phyloP scores from a whole-genome alignment of 805 yeast genomes.

The Pichia insulana region DNA sequence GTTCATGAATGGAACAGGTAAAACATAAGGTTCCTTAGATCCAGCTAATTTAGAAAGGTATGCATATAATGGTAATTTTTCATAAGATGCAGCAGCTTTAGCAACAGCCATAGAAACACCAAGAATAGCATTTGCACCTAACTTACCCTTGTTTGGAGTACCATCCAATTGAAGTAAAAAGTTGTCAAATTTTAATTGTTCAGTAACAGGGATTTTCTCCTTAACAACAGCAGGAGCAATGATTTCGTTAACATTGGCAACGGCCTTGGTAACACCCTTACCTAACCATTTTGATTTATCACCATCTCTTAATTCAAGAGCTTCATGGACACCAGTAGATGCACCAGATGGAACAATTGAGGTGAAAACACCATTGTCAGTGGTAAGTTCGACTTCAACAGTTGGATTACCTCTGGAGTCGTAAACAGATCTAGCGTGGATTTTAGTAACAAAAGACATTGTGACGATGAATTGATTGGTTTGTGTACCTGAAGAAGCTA shows the following conservation, averaged over 20 bases:
- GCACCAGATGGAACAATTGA: conserved; percentile 99
- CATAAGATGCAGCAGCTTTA: conserved; percentile 97
- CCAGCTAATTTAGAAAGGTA: conserved; percentile 80
- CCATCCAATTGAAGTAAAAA: conserved; percentile 87
- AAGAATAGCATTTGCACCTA: conserved; percentile 97
- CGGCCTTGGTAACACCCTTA: conserved; percentile 97
- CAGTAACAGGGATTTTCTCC: conserved; percentile 72
- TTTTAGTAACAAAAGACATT: conserved; percentile 62
- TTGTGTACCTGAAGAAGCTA: not conserved
- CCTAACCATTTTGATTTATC: conserved; percentile 98
- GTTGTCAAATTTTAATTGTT: conserved; percentile 82
- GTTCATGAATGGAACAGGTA: conserved; percentile 99
- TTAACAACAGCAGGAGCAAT: conserved; percentile 90
- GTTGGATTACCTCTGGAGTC: conserved; percentile 99
- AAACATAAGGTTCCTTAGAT: conserved; percentile 74
- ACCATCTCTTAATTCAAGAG: conserved; percentile 95
- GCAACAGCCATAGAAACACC: conserved; percentile 98
- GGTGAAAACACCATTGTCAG: conserved; percentile 90
- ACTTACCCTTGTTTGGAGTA: conserved; percentile 92
- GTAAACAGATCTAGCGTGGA: conserved; percentile 94
- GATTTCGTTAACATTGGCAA: conserved; percentile 86
- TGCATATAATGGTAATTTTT: conserved; percentile 85
- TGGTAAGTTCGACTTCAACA: conserved; percentile 94
- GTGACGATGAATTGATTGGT: not conserved
- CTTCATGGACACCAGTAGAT: conserved; percentile 98